phyloP scores from a whole-genome alignment of 176 grass and related monocot species.

The Eragrostis nindensis region DNA sequence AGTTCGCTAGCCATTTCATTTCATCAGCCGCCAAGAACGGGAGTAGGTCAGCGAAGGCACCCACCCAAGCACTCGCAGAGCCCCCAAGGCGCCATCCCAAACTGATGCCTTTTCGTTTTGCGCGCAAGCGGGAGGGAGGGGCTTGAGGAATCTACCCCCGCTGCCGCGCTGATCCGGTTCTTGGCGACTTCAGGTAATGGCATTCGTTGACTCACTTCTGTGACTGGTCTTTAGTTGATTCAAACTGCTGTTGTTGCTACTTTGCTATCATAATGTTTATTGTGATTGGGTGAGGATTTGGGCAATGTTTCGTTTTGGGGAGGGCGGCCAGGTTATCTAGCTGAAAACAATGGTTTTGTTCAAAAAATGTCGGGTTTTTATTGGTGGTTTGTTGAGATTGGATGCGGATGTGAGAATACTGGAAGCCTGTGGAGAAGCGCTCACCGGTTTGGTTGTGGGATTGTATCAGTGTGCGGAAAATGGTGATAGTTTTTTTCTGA shows the following conservation, averaged over 20 bases:
- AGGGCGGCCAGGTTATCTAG: background rate
- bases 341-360: background rate
- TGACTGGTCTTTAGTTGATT: background rate
- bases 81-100: background rate
- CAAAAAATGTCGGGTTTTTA: background rate
- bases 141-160: conserved; percentile 16
- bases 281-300: conserved; percentile 33
- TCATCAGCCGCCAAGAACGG: conserved; percentile 30
- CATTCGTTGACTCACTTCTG: background rate
- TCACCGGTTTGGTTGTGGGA: conserved; percentile 13
- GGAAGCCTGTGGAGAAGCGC: background rate
- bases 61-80: background rate
- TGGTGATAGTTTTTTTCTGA: conserved; percentile 18
- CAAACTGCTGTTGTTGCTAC: background rate
- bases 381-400: conserved; percentile 18
- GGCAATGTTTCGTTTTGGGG: conserved; percentile 3
- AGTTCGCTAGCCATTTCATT: background rate
- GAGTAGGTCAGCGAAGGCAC: background rate
- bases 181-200: conserved; percentile 33
- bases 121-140: conserved; percentile 9
- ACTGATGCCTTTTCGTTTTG: conserved; percentile 18
- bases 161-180: conserved; percentile 23
- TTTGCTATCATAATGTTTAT: background rate
- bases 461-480: background rate
- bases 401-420: background rate